Conservation (phyloP, 176 grass and related monocot genomes). For the Cenchrus fungigraminus region DNA sequence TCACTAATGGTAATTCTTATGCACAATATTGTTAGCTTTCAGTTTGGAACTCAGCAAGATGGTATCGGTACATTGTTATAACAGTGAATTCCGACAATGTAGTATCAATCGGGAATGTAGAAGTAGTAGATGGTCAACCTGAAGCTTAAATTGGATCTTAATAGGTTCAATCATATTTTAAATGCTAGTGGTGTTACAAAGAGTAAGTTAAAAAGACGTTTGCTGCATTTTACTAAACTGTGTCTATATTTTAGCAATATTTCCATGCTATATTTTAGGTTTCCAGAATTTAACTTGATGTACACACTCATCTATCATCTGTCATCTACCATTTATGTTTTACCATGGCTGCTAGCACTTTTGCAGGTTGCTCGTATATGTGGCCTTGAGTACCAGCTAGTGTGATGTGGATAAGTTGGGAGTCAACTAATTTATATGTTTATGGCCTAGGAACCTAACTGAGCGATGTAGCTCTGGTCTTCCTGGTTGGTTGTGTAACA, state of each 20-base stretch:
- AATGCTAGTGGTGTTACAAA: background rate
- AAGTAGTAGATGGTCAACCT: background rate
- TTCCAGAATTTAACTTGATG: conserved; percentile 4
- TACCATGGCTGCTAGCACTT: conserved; percentile 27
- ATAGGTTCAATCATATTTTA: background rate
- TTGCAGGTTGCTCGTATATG: conserved; percentile 33
- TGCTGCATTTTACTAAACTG: background rate
- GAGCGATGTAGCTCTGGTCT: conserved; percentile 8
- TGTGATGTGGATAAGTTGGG: conserved; percentile 29
- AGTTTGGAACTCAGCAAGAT: background rate
- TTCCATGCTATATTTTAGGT: background rate
- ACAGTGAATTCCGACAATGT: background rate
- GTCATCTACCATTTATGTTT: background rate
- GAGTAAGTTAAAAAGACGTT: background rate
- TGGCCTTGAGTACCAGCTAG: conserved; percentile 15
- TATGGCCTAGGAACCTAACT: conserved; percentile 1
- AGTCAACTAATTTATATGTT: conserved; percentile 11
- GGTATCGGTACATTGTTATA: background rate
- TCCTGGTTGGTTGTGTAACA: conserved; percentile 10
- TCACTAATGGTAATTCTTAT: conserved; percentile 68
- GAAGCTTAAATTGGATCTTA: background rate
- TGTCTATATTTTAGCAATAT: background rate
- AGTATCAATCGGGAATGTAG: background rate
- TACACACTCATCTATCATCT: background rate
- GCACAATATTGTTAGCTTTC: background rate